These are phyloP conservation scores for Lotmaria passim DNA, from an alignment of 208 protist species.

Conservation along the genomic window DNA sequence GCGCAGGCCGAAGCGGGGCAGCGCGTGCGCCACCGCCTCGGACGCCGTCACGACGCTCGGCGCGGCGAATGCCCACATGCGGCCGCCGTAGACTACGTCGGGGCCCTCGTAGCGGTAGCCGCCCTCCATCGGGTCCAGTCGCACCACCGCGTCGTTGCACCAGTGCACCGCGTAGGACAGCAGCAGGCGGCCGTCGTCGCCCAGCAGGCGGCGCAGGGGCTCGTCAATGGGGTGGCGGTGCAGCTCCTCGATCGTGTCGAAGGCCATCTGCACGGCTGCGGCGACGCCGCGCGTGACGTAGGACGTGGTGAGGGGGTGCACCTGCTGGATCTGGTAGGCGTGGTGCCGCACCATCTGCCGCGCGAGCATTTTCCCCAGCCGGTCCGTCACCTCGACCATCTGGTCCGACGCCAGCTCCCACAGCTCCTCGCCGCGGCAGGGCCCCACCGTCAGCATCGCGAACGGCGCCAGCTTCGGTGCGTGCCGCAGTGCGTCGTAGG, in stretches of 20 bases:
- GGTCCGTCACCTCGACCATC: conserved; percentile 64
- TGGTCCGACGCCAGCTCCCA: conserved; percentile 64
- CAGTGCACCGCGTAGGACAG: conserved; percentile 81
- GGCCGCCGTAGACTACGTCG: conserved; percentile 45
- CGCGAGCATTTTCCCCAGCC: conserved; percentile 43
- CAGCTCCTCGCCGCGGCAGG: conserved; percentile 61
- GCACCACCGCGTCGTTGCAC: conserved; percentile 73
- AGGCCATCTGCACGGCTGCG: conserved; percentile 63
- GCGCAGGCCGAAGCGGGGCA: conserved; percentile 22
- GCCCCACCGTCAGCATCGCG: conserved; percentile 72
- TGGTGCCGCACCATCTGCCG: conserved; percentile 40
- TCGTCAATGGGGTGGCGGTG: conserved; percentile 58
- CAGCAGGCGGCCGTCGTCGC: conserved; percentile 58
- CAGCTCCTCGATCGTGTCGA: conserved; percentile 60
- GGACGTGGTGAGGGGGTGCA: conserved; percentile 73
- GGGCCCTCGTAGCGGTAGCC: conserved; percentile 68
- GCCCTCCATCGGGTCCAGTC: conserved; percentile 33
- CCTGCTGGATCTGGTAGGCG: conserved; percentile 71
- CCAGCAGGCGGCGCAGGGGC: conserved; percentile 57
- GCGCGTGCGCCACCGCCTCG: conserved; percentile 10
- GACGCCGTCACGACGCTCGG: conserved; percentile 70
- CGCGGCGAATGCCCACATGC: conserved; percentile 67
- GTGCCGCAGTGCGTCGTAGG: conserved; percentile 55
- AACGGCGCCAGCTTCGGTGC: conserved; percentile 78
- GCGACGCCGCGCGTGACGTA: conserved; percentile 59